Evolutionary conservation across 176 grass and related monocot genomes (phyloP), one percentile per base, ranked within the genome.

Genomic region (Tillandsia leiboldiana): DNA sequence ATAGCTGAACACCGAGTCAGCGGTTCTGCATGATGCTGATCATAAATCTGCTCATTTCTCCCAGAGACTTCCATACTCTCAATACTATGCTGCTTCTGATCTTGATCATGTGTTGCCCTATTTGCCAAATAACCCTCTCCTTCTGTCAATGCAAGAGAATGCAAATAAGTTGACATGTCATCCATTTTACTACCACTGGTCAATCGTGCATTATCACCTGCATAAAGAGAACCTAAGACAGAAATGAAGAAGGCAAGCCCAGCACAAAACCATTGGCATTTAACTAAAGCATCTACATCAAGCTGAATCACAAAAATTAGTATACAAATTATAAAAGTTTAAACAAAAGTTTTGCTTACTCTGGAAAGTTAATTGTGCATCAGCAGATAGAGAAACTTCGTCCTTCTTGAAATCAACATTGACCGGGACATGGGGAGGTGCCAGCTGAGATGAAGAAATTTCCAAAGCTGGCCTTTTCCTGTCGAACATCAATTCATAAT

Each of bases 121-220:
- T 70, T 75, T 12, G 47, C 65, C 75, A 77, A 85, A 83, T 63
- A 79, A 73, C 80, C 54, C 69, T 83, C 83, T 79, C 72, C 73
- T 79, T 79, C 81, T 76, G 83, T 79, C 81, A 96, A 91, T 80
- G 83, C 78, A 73, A 92, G 78, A 86, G 81, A 87, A 84, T 85
- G 81, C 73, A 92, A 68, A 75, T 90, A 87, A 87, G 83, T 87
- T 57, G 70, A 85, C 79, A 87, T 87, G 70, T 74, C 80, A 70
- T 97, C 73, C 69, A 76, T 84, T 84, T 70, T 85, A 83, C 83
- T 85, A 74, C 87, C 81, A 83, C 66, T 28, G 70, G 73, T 89
- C 27, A 83, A 42, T 12, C 69, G 73, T 84, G 82, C 33, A 73
- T 57, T 81, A 80, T 80, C 70, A 79, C 74, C 83, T 84, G 74